A percentile compares a stretch with the other conserved stretches of the same genome.
Conservation (phyloP, 2,329 filamentous ascomycete species). For the Botryotinia calthae region DNA sequence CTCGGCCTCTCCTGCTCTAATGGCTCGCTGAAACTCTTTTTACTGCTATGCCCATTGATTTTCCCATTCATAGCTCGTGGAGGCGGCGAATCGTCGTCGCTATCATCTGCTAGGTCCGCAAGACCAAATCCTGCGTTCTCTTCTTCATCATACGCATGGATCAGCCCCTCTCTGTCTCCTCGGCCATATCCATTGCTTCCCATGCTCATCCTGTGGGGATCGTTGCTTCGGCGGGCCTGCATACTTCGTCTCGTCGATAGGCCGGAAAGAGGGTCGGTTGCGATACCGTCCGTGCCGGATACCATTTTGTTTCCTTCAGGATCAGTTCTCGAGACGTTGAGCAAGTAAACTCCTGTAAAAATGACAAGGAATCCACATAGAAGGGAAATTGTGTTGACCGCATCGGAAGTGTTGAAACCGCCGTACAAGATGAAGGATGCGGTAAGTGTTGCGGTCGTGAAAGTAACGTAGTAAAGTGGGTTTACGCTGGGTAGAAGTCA, state of each 20-base stretch:
- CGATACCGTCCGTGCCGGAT: conserved; percentile 71
- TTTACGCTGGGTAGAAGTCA: conserved; percentile 54
- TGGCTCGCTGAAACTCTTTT: conserved; percentile 34
- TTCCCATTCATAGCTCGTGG: conserved; percentile 32
- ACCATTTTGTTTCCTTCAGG: conserved; percentile 72
- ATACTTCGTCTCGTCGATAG: conserved; percentile 90
- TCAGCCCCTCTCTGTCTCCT: conserved; percentile 75
- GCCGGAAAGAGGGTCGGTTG: conserved; percentile 86
- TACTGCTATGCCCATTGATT: conserved; percentile 33
- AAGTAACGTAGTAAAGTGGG: conserved; percentile 90
- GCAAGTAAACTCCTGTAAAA: conserved; percentile 90
- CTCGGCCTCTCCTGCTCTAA: conserved; percentile 28
- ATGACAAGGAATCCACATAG: conserved; percentile 92
- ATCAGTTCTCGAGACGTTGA: conserved; percentile 92
- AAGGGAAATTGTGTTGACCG: conserved; percentile 87
- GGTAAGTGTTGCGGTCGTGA: conserved; percentile 89
- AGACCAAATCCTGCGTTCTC: conserved; percentile 71
- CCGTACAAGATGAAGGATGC: conserved; percentile 95
- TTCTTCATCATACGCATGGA: conserved; percentile 87
- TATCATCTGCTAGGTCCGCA: conserved; percentile 75
- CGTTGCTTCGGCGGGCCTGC: conserved; percentile 77
- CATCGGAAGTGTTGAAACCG: conserved; percentile 92
- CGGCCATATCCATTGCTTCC: conserved; percentile 57
- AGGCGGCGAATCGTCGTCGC: conserved; percentile 50
- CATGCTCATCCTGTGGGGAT: conserved; percentile 58